Conservation (phyloP, 192 early-diverging fungal species). For the Backusella australiensis region DNA sequence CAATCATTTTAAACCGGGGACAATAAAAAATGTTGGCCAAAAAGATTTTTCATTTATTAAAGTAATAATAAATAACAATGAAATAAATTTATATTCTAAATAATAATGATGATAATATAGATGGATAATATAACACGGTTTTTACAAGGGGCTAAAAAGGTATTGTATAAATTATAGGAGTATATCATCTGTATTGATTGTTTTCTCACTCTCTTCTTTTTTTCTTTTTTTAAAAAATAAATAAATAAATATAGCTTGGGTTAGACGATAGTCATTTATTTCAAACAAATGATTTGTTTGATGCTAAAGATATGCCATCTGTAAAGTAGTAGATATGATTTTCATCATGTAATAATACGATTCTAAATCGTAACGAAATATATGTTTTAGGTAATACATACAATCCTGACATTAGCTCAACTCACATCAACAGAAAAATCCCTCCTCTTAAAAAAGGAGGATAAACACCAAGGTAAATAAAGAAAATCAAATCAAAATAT, state of each 20-base stretch:
- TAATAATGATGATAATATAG: background rate
- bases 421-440: background rate
- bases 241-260: conserved; percentile 50
- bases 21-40: conserved; percentile 8
- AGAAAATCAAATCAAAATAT: conserved; percentile 41
- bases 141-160: conserved; percentile 11
- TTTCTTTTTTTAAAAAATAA: background rate
- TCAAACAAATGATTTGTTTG: conserved; percentile 74
- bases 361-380: background rate
- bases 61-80: background rate
- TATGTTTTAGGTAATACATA: conserved; percentile 2
- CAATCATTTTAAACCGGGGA: conserved; percentile 7
- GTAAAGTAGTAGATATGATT: conserved; percentile 25
- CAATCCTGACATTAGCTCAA: conserved; percentile 1
- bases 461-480: background rate
- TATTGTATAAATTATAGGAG: conserved; percentile 1
- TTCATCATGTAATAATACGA: background rate
- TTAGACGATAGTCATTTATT: conserved; percentile 72
- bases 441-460: background rate
- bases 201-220: background rate
- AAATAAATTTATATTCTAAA: background rate
- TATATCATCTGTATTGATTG: background rate
- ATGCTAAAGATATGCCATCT: conserved; percentile 70
- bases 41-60: conserved; percentile 12
- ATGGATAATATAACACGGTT: conserved; percentile 18